Base-by-base conservation (phyloP, 192 early-diverging fungal species). In the Paraglomus brasilianum region DNA sequence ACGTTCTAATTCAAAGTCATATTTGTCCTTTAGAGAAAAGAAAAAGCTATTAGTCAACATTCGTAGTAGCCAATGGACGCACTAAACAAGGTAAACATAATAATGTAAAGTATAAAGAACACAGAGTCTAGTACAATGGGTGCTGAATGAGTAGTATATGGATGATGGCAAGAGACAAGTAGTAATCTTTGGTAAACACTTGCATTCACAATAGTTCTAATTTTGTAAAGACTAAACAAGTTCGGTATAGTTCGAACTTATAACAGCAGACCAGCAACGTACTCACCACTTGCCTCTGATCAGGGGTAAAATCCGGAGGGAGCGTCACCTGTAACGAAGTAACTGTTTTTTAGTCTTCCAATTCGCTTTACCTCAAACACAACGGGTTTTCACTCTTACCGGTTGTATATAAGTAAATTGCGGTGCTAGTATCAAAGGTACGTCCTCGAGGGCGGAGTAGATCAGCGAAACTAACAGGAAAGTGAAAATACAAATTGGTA, bases 1-100 rank as follows among this genome's bases (percentile, higher is more conserved):
- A 70, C 73, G 73, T 69, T 89, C 87, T 22, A 85, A 60, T 1
- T 77, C 40, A 75, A 88, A 88, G 56, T 81, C 76, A 75, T 85
- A 83, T 10, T 73, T 73, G 53, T 69, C 36, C 76, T 79, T 57
- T 73, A 66, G 50, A 46, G 15, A 49, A 0, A 60, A 15, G n/a
- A 69, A n/a, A n/a, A n/a, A n/a, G 46, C 56, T 4, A 58, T 45
- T 14, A 22, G 42, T 14, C 19, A 41, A 5, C 2, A 3, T 13
- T 24, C 10, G n/a, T 48, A 48, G 10, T 48, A n/a, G n/a, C n/a
- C n/a, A n/a, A n/a, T n/a, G n/a, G n/a, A n/a, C n/a, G n/a, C n/a
- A n/a, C n/a, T n/a, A n/a, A n/a, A n/a, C n/a, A n/a, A n/a, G n/a
- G n/a, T n/a, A n/a, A n/a, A n/a, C n/a, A n/a, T n/a, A n/a, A n/a